Percentiles rank a stretch among this genome's conserved stretches.
Evolutionary conservation across 495 filamentous ascomycete species (phyloP).

Genomic region (Lophiostoma macrostomum): DNA sequence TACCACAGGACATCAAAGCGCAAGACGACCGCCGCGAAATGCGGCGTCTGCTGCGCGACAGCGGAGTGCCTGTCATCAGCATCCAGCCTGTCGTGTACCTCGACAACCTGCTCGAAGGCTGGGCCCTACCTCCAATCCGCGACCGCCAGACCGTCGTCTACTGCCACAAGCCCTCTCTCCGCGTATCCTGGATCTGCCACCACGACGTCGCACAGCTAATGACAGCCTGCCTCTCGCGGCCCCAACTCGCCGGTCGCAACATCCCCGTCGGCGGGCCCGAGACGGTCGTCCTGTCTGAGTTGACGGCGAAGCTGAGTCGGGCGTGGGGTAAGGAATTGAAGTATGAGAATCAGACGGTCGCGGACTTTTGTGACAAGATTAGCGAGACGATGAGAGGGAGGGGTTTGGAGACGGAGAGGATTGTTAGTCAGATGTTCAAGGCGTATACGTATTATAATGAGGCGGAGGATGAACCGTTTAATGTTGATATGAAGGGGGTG

Average conservation of each 20-base stretch:
- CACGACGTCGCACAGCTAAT: slow-evolving; percentile 28
- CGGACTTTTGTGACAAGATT: slow-evolving; percentile 31
- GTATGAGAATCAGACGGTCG: slow-evolving; percentile 27
- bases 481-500: slow-evolving; percentile 20
- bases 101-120: slow-evolving; percentile 28
- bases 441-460: slow-evolving; percentile 32
- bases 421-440: slow-evolving; percentile 28
- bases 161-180: slow-evolving; percentile 23
- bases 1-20: slow-evolving; percentile 19
- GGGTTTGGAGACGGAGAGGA: slow-evolving; percentile 18
- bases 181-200: slow-evolving; percentile 28
- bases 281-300: slow-evolving; percentile 7
- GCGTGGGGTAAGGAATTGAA: slow-evolving; percentile 19
- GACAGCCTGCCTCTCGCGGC: slow-evolving; percentile 4
- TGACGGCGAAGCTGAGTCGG: slow-evolving; percentile 11
- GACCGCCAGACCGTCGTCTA: slow-evolving; percentile 24
- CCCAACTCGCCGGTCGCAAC: slow-evolving; percentile 21
- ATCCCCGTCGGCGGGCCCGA: slow-evolving; percentile 21
- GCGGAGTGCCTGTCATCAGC: slow-evolving; percentile 19
- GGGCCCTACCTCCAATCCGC: slow-evolving; percentile 22
- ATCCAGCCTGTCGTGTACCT: slow-evolving; percentile 26
- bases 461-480: slow-evolving; percentile 22
- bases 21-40: slow-evolving; percentile 29
- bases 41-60: slow-evolving; percentile 10
- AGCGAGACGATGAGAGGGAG: slow-evolving; percentile 25